Evolutionary conservation across 179 eudicot genomes (phyloP).

Genomic region (Beta lomatogona): DNA sequence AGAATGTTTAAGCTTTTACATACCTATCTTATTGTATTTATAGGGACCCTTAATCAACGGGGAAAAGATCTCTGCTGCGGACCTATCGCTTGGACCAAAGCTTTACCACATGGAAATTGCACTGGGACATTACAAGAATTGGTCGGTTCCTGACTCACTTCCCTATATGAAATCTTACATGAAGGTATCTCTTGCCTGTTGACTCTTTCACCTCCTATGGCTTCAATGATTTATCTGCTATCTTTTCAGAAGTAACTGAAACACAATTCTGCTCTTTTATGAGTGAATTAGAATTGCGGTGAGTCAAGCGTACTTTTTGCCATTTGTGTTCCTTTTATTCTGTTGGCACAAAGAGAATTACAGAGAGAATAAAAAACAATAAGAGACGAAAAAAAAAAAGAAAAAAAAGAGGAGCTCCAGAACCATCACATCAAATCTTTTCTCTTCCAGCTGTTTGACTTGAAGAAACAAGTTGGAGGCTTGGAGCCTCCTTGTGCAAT

Average conservation of each 20-base stretch:
- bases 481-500: neutral
- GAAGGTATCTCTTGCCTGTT: constrained; percentile 52
- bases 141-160: constrained; percentile 88
- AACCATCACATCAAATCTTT: neutral
- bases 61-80: constrained; percentile 69
- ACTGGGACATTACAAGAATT: constrained; percentile 77
- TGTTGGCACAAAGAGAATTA: neutral
- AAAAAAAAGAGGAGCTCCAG: no score
- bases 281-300: neutral
- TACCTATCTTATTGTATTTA: constrained; percentile 14
- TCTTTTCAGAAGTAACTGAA: neutral
- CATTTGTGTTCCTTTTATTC: neutral
- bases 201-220: neutral
- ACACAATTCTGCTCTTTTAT: neutral
- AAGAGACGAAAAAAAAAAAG: no score
- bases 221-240: neutral
- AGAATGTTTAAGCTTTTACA: neutral
- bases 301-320: neutral
- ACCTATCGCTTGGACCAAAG: constrained; percentile 91
- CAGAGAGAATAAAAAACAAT: neutral
- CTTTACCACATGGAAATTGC: constrained; percentile 88
- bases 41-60: constrained; percentile 94
- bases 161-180: constrained; percentile 70
- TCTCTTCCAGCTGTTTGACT: neutral
- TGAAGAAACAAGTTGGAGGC: neutral